Base-by-base conservation (phyloP, 2,329 filamentous ascomycete genomes). In the Lachnellula subtilissima region DNA sequence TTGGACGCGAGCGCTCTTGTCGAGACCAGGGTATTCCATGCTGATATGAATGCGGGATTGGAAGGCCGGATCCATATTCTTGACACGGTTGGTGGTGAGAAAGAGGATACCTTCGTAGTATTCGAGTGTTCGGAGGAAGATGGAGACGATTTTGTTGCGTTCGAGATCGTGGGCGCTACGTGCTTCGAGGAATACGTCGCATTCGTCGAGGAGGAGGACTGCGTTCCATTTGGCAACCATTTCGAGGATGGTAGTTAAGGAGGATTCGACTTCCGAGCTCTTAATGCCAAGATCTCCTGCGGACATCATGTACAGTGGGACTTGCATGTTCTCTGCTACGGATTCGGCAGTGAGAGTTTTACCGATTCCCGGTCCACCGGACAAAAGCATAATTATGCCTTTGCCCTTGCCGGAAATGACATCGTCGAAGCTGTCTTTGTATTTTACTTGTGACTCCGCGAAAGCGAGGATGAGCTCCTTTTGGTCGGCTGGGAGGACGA, bases 201-300 rank as follows among this genome's bases (percentile, higher is more conserved):
- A 71, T 58, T 74, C 70, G 36, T 74, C 71, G 0, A 74, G 59
- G 0, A 73, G 60, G 0, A 74, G 56, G 12, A 70, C 53, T 1
- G 67, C 67, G 49, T 86, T 84, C 87, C 87, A 90, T 1, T 79
- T 79, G 59, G 88, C 84, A 1, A 87, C 87, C 58, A 92, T 85
- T 66, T 89, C 85, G 57, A 92, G 78, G 54, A 88, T 86, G 58
- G 81, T 60, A 53, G 81, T 64, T 80, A 82, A 32, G 23, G 63
- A 59, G 15, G 57, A 61, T 32, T 71, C 39, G 7, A 62, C 64
- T 64, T 67, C 36, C 52, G 58, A 5, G 54, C 54, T 51, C 56
- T 71, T 71, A 46, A 73, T 73, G 23, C 78, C 78, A 8, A 82
- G 69, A 61, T 80, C 77, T 43, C 77, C 76, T 19, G 75, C 74